These are phyloP conservation scores for Cyclostephanos tholiformis DNA, from an alignment of 108 stramenopile genomes.

Conservation along the genomic window DNA sequence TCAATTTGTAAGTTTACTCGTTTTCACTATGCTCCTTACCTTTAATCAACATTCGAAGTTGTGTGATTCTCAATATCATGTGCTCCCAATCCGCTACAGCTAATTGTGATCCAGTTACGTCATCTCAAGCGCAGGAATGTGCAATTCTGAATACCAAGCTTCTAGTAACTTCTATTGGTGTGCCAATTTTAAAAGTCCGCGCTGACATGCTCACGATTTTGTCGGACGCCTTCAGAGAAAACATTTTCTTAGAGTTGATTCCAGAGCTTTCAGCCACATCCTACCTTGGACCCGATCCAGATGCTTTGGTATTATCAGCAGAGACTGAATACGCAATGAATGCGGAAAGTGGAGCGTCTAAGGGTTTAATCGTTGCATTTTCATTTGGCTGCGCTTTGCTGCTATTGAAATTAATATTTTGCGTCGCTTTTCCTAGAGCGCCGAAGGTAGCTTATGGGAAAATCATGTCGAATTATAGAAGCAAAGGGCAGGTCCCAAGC, in stretches of 20 bases:
- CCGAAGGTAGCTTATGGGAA: slow-evolving; percentile 7
- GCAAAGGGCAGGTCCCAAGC: not conserved
- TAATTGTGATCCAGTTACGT: slow-evolving; percentile 31
- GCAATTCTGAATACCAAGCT: slow-evolving; percentile 37
- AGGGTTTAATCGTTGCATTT: not conserved
- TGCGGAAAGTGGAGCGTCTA: not conserved
- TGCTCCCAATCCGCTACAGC: slow-evolving; percentile 19
- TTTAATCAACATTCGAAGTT: not conserved
- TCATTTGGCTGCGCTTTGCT: not conserved
- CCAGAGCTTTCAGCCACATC: slow-evolving; percentile 30
- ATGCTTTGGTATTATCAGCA: not conserved
- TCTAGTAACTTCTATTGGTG: slow-evolving; percentile 32
- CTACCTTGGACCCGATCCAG: slow-evolving; percentile 45
- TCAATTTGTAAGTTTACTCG: slow-evolving; percentile 32
- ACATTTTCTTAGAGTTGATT: slow-evolving; percentile 29
- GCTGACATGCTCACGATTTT: slow-evolving; percentile 28
- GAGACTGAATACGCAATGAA: too few species aligned
- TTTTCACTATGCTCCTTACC: not conserved
- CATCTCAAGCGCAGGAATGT: slow-evolving; percentile 36
- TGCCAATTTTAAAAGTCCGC: slow-evolving; percentile 19
- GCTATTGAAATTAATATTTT: not conserved
- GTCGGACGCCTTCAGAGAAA: slow-evolving; percentile 32
- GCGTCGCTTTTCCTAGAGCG: not conserved
- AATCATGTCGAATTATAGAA: not conserved
- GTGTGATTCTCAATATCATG: not conserved